Conservation (phyloP, 2,329 filamentous ascomycete genomes). For the Pseudofabraea citricarpa region DNA sequence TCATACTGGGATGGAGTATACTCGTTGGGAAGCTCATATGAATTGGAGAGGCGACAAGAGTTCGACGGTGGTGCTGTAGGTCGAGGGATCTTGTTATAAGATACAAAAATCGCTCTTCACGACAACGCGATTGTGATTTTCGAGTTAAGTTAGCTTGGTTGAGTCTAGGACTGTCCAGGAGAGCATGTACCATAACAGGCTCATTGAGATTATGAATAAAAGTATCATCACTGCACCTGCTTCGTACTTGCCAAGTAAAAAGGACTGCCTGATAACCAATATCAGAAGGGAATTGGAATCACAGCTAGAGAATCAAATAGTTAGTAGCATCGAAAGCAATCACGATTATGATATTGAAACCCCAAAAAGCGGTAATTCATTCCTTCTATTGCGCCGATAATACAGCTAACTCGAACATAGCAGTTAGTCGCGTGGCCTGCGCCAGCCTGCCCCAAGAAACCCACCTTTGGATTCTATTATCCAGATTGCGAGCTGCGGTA, state of each 20-base stretch:
- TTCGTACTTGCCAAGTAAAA: not conserved
- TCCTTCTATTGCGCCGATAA: not conserved
- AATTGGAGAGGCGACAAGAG: not conserved
- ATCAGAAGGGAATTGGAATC: not conserved
- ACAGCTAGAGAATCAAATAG: not conserved
- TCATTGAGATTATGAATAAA: not conserved
- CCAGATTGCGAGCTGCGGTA: too few species aligned
- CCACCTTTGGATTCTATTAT: too few species aligned
- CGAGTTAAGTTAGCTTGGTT: too few species aligned
- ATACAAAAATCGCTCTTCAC: too few species aligned
- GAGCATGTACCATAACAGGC: too few species aligned
- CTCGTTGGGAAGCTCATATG: not conserved
- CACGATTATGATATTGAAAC: not conserved
- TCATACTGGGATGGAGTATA: not conserved
- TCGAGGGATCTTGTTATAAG: not conserved
- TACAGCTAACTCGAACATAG: not conserved
- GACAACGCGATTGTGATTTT: too few species aligned
- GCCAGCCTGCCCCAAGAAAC: not conserved
- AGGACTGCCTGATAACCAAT: not conserved
- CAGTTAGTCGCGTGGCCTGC: not conserved
- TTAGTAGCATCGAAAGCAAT: not conserved
- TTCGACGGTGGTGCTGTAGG: not conserved
- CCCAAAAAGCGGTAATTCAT: conserved; percentile 1
- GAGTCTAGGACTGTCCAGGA: too few species aligned
- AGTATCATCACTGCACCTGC: not conserved